phyloP scores from a whole-genome alignment of 257 asterid species.

The Solanum raphanifolium region DNA sequence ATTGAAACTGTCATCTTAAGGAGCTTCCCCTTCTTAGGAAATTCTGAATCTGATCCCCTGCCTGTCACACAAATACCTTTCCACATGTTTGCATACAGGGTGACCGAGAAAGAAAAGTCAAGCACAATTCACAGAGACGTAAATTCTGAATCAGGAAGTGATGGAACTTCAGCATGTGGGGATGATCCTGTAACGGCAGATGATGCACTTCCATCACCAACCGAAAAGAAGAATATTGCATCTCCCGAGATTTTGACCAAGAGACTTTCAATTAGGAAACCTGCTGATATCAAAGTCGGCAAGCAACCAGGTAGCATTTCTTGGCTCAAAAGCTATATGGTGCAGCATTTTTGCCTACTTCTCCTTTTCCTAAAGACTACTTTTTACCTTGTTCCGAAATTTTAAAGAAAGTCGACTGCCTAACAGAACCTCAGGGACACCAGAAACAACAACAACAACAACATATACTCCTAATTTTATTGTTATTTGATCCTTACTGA shows the following conservation, averaged over 20 bases:
- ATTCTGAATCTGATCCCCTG: not conserved
- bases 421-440: not conserved
- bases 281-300: constrained; percentile 24
- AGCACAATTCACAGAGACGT: constrained; percentile 24
- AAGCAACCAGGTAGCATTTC: constrained; percentile 48
- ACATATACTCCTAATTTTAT: not conserved
- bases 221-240: constrained; percentile 26
- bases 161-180: constrained; percentile 41
- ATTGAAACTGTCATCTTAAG: constrained; percentile 22
- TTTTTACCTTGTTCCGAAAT: not conserved
- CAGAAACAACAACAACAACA: not conserved
- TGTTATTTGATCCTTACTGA: not conserved
- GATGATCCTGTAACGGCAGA: constrained; percentile 39
- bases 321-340: not conserved
- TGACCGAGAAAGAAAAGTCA: constrained; percentile 56
- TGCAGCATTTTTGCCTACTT: not conserved
- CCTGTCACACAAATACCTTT: constrained; percentile 50
- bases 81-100: constrained; percentile 63
- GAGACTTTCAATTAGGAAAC: constrained; percentile 34
- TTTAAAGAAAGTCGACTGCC: not conserved
- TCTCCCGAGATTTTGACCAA: constrained; percentile 26
- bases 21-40: constrained; percentile 9
- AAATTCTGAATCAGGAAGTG: constrained; percentile 75
- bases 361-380: not conserved
- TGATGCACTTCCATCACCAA: constrained; percentile 38